These are phyloP conservation scores for Leucocoprinus birnbaumii DNA, from an alignment of 768 basidiomycete species.

Conservation along the genomic window DNA sequence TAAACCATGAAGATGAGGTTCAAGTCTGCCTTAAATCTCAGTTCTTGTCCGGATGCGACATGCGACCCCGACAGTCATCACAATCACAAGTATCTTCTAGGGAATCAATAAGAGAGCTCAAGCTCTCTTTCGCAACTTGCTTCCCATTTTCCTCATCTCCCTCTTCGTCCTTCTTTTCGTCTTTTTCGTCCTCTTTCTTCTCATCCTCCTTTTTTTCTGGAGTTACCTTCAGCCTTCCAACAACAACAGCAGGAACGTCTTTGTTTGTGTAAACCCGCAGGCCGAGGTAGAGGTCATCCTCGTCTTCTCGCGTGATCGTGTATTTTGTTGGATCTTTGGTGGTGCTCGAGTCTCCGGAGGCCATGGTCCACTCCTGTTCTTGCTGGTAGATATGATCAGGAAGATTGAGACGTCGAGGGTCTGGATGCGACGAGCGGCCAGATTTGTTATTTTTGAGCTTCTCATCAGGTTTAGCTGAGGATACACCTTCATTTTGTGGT, in stretches of 20 bases:
- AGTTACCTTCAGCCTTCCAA: constrained; percentile 35
- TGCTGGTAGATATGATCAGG: constrained; percentile 9
- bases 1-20: too few relatives aligned
- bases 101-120: background rate
- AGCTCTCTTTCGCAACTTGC: background rate
- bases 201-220: constrained; percentile 17
- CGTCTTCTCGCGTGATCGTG: constrained; percentile 23
- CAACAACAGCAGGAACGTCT: constrained; percentile 34
- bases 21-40: too few relatives aligned
- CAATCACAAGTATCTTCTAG: constrained; percentile 5
- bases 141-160: background rate
- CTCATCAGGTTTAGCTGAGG: background rate
- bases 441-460: background rate
- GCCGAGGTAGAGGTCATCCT: constrained; percentile 38
- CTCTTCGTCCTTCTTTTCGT: background rate
- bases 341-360: background rate
- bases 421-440: background rate
- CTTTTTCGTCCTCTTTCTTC: constrained; percentile 19
- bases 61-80: constrained; percentile 1
- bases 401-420: background rate
- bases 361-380: background rate
- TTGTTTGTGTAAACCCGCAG: constrained; percentile 42
- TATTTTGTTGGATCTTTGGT: constrained; percentile 19
- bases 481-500: constrained; percentile 3
- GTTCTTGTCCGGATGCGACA: background rate